Conservation (phyloP, 192 early-diverging fungal genomes). For the Powellomyces hirtus region DNA sequence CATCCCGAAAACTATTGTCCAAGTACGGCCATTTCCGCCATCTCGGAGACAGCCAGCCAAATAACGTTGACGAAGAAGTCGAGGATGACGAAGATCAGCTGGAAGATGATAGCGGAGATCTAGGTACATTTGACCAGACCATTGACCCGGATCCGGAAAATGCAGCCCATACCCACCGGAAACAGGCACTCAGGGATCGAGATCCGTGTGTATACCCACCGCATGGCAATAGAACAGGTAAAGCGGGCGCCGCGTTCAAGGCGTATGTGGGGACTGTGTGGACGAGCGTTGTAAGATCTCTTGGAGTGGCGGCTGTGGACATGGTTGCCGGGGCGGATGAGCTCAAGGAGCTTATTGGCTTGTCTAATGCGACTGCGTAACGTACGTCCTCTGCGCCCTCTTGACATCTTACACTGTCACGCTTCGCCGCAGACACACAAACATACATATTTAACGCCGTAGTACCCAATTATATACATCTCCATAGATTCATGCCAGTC, state of each 20-base stretch:
- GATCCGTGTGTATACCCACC: not conserved
- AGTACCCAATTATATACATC: too few species aligned
- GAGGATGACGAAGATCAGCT: not conserved
- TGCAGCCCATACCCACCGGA: not conserved
- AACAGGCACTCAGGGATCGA: not conserved
- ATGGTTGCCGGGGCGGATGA: not conserved
- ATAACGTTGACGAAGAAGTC: not conserved
- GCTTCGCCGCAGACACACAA: too few species aligned
- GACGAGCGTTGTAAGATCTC: not conserved
- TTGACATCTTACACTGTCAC: too few species aligned
- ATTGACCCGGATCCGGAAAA: not conserved
- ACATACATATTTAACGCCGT: too few species aligned
- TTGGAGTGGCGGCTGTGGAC: not conserved
- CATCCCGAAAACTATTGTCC: not conserved
- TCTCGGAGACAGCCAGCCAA: not conserved
- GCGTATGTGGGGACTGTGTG: not conserved
- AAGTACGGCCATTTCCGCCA: not conserved
- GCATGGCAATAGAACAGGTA: not conserved
- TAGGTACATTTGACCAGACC: not conserved
- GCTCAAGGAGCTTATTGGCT: not conserved
- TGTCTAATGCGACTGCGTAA: not conserved
- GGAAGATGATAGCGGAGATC: too few species aligned
- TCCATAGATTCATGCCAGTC: too few species aligned
- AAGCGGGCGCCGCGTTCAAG: not conserved
- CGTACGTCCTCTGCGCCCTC: too few species aligned